A percentile compares a stretch with the other conserved stretches of the same genome.
Evolutionary conservation across 2,329 filamentous ascomycete genomes (phyloP).

Genomic region (Didymella sp.): DNA sequence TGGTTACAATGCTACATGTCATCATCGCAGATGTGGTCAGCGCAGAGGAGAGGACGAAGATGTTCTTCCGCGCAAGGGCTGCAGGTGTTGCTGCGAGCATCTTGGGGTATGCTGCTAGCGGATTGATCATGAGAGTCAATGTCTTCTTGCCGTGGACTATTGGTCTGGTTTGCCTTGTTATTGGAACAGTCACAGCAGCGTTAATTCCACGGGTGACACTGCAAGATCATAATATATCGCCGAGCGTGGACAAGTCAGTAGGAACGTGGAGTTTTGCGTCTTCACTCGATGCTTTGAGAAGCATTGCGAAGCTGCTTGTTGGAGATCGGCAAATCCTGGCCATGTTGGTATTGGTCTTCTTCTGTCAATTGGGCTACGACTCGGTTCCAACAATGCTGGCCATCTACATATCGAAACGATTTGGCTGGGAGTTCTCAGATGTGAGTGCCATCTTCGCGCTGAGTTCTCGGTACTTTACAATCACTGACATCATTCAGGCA

Average conservation of each 20-base stretch:
- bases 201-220: slow-evolving; percentile 20
- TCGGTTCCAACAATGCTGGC: slow-evolving; percentile 26
- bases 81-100: slow-evolving; percentile 27
- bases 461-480: background rate
- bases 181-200: slow-evolving; percentile 13
- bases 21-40: slow-evolving; percentile 28
- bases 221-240: background rate
- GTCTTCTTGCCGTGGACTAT: slow-evolving; percentile 24
- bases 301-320: slow-evolving; percentile 5
- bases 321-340: slow-evolving; percentile 19
- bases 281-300: background rate
- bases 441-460: slow-evolving; percentile 16
- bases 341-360: slow-evolving; percentile 23
- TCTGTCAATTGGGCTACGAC: slow-evolving; percentile 30
- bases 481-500: slow-evolving; percentile 14
- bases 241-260: background rate
- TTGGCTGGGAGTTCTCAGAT: slow-evolving; percentile 26
- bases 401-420: slow-evolving; percentile 30
- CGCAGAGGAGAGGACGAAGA: slow-evolving; percentile 21
- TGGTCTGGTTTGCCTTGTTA: slow-evolving; percentile 12
- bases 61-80: slow-evolving; percentile 26
- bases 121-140: slow-evolving; percentile 18
- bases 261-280: slow-evolving; percentile 2
- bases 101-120: slow-evolving; percentile 25
- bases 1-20: slow-evolving; percentile 27